Evolutionary conservation across 2,329 filamentous ascomycete genomes (phyloP), one percentile per base, ranked within the genome.

Genomic region (Microsporum ferrugineum): DNA sequence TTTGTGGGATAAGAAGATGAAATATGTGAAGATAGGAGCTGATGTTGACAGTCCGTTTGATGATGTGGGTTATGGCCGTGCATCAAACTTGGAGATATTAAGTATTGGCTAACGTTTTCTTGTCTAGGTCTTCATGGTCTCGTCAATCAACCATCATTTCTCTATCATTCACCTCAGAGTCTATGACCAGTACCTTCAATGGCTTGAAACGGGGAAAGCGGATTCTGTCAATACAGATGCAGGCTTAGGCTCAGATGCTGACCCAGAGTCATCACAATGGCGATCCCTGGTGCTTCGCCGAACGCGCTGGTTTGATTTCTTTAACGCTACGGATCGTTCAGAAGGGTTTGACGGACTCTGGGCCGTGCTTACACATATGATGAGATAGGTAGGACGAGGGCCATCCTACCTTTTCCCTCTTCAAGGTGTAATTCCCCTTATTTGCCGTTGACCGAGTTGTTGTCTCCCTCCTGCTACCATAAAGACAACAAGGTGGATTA

Each of bases 91-190:
- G 2, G 23, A 36, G 27, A 34, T 7, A 49, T 2, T 17, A 23
- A 38, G 17, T 23, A 38, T 10, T 23, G 5, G 5, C 51, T 55
- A 55, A 55, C 31, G 10, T 36, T 10, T 34, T 4, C 12, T 5
- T 55, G 12, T 27, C 51, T 23, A 85, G 81, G 77, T 85, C 58
- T 85, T 82, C 71, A 79, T 85, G 76, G 67, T 85, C 56, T 85
- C 83, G 10, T 81, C 81, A 29, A 74, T 85, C 64, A 85, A 85
- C 68, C 83, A 84, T 70, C 84, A 86, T 65, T 75, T 85, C 63
- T 78, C 80, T 61, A 78, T 86, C 56, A 69, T 86, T 59, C 82
- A 81, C 65, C 73, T 86, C 56, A 80, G 78, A 36, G 76, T 86
- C 51, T 82, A 85, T 68, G 72, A 73, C 29, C 73, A 76, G 23